phyloP scores from a whole-genome alignment of 1,139 yeast species.

The Diutina pseudorugosa region DNA sequence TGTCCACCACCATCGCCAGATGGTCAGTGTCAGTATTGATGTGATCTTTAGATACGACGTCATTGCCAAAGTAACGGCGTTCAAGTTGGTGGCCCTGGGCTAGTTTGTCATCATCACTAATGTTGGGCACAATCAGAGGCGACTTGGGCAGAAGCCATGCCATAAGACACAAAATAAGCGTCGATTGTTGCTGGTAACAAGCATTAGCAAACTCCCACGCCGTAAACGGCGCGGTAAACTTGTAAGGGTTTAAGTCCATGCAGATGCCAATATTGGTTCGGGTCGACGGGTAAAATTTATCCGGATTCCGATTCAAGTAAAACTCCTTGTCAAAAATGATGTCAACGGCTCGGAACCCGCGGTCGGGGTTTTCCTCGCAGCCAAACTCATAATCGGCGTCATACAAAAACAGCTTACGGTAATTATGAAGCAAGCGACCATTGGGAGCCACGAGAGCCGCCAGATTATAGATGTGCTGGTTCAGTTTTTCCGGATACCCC shows the following conservation, averaged over 20 bases:
- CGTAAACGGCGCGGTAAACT: constrained; percentile 69
- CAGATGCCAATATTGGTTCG: constrained; percentile 71
- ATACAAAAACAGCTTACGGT: constrained; percentile 69
- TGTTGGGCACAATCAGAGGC: constrained; percentile 19
- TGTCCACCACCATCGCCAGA: neutral
- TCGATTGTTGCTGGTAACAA: constrained; percentile 35
- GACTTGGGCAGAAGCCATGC: constrained; percentile 69
- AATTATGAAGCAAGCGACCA: constrained; percentile 53
- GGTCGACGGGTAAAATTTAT: constrained; percentile 8
- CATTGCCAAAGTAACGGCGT: neutral
- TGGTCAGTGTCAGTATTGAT: neutral
- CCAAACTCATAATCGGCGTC: constrained; percentile 80
- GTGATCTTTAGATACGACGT: neutral
- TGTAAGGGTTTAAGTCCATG: constrained; percentile 87
- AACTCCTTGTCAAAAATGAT: constrained; percentile 21
- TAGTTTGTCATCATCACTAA: neutral
- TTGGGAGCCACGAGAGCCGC: constrained; percentile 50
- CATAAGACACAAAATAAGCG: constrained; percentile 65
- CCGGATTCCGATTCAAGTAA: constrained; percentile 10
- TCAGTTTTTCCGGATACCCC: constrained; percentile 62
- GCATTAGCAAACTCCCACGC: constrained; percentile 57
- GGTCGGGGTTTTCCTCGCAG: constrained; percentile 50
- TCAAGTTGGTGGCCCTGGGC: neutral
- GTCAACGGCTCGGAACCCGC: constrained; percentile 18
- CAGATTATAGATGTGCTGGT: constrained; percentile 46